Evolutionary conservation across 2,329 filamentous ascomycete genomes (phyloP), one percentile per base, ranked within the genome.

Genomic region (Mycosphaerella sp.): DNA sequence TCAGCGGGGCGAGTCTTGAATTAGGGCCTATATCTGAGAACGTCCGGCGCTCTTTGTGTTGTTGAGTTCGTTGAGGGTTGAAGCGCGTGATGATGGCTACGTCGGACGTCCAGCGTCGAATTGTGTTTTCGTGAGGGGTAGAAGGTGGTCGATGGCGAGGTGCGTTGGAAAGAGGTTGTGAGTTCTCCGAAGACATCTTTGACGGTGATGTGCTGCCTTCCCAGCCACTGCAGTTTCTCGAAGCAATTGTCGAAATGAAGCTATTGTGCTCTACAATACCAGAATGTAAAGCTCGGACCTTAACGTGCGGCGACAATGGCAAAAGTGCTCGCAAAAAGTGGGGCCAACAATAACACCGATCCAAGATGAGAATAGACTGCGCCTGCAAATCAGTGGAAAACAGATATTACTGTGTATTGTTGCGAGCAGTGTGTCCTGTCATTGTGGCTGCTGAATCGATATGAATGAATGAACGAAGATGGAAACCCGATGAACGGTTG

Each of bases 191-290:
- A 18, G 45, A 30, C 37, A 42, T 49, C n/a, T 21, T 48, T 2
- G 14, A 30, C 17, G 9, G 16, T 34, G 30, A 21, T 42, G 14
- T 9, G 17, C 37, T 14, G 12, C 6, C 14, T 28, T 7, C 7
- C 18, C 9, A 49, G 45, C 17, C 39, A 25, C 27, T 16, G 28
- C 39, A 18, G 27, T 32, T 17, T 18, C 9, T 17, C 18, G 6
- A 27, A 30, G 35, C 35, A 21, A 47, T 47, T 40, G 16, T 40
- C n/a, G 12, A 28, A 17, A 27, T n/a, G 39, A 41, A 34, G 28
- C 18, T 49, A 49, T 49, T 49, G 39, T 49, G n/a, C 3, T 32
- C 32, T 17, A 49, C 45, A 49, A 49, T 49, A 42, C 25, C 45
- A 49, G 9, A 34, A 34, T 12, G 10, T 8, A 12, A 34, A 34